Base-by-base conservation (phyloP, 192 early-diverging fungal genomes). In the Phlyctochytrium arcticum region DNA sequence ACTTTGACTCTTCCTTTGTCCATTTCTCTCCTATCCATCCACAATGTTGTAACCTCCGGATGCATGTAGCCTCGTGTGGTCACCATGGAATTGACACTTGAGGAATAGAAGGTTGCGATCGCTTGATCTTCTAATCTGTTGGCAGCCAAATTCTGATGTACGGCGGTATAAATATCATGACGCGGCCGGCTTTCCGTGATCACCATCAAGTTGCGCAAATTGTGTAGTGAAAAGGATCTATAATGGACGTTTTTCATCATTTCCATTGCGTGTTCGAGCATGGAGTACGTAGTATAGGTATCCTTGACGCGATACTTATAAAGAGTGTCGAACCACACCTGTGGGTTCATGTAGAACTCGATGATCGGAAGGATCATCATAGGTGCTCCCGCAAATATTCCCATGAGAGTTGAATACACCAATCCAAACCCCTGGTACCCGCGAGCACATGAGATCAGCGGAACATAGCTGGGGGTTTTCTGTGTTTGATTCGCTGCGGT, bases 41-140 rank as follows among this genome's bases (percentile, higher is more conserved):
- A 73, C 36, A 94, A 67, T 6, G 81, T 77, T 33, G 89, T 75
- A 34, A 89, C 87, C 34, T 85, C 82, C 36, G 85, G 79, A 19
- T 81, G 81, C 81, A 91, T 89, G 66, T 94, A 92, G 1, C 86
- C 89, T 7, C 91, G 79, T 0, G 91, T 87, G 5, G 90, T 84
- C 57, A 94, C 74, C 73, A 90, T 87, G 3, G 91, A 86, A 62
- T 94, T 94, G 60, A 87, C 79, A 37, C 79, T 70, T 36, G 89
- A 85, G 63, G 89, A 85, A 70, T 92, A 94, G 36, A 88, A 75
- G 10, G 85, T 80, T 44, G 85, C 88, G 51, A 94, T 79, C 15
- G 85, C 80, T 5, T 81, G 75, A 33, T 86, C 81, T 48, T 86
- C 88, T 37, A 94, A 61, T 15, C 89, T 73, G 63, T 85, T 81